Evolutionary conservation across 768 basidiomycete genomes (phyloP).

Genomic region (Lentinula aciculospora): DNA sequence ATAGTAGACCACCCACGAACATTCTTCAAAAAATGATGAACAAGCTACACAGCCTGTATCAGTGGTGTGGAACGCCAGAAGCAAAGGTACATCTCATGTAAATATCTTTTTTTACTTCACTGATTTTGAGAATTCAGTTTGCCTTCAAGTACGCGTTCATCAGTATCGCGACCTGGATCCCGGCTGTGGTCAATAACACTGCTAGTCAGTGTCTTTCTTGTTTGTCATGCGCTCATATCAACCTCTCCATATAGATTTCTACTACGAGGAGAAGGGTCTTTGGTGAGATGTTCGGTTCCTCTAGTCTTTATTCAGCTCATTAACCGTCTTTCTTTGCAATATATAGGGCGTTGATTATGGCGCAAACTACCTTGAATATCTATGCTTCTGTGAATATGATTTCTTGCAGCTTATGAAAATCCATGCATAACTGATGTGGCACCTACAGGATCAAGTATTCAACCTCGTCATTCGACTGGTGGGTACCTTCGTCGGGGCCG

Average conservation of each 20-base stretch:
- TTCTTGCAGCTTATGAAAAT: not conserved
- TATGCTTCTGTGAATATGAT: constrained; percentile 30
- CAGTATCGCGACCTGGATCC: constrained; percentile 47
- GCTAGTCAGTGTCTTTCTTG: constrained; percentile 29
- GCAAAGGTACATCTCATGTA: constrained; percentile 24
- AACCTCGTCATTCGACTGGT: constrained; percentile 39
- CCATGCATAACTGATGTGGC: not conserved
- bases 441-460: constrained; percentile 40
- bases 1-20: constrained; percentile 42
- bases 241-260: constrained; percentile 24
- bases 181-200: constrained; percentile 31
- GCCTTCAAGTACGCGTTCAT: constrained; percentile 44
- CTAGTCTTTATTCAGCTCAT: not conserved
- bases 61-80: constrained; percentile 36
- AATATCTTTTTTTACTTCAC: not conserved
- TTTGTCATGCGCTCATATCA: not conserved
- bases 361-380: constrained; percentile 51
- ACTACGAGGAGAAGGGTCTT: constrained; percentile 38
- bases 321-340: not conserved
- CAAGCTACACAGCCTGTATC: constrained; percentile 24
- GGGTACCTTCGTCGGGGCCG: constrained; percentile 39
- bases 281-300: constrained; percentile 25
- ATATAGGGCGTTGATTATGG: constrained; percentile 51
- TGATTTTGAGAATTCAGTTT: constrained; percentile 25
- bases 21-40: constrained; percentile 32